Conservation (phyloP, 768 basidiomycete genomes). For the Mycena polygramma region DNA sequence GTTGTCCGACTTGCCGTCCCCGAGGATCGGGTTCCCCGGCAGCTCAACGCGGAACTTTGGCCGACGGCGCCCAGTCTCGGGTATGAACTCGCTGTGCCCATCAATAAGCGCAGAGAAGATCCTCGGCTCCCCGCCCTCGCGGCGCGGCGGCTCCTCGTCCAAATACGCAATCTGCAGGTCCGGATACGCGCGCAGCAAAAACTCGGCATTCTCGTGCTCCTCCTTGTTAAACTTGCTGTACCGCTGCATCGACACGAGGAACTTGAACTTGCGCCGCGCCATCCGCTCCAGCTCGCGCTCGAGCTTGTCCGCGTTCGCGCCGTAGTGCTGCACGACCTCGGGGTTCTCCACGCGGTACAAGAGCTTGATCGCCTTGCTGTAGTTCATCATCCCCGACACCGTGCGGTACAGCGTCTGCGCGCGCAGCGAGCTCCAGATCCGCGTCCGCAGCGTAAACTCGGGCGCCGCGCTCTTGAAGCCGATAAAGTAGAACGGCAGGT, state of each 20-base stretch:
- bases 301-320: conserved; percentile 96
- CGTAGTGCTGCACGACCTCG: conserved; percentile 98
- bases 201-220: conserved; percentile 99
- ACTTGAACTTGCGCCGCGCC: conserved; percentile 99
- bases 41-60: conserved; percentile 99
- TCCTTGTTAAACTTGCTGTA: conserved; percentile 99
- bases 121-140: conserved; percentile 95
- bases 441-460: conserved; percentile 97
- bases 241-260: conserved; percentile 98
- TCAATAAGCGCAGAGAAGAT: conserved; percentile 98
- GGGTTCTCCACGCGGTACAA: conserved; percentile 99
- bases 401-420: conserved; percentile 99
- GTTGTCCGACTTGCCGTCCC: conserved; percentile 99
- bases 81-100: conserved; percentile 95
- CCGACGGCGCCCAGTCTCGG: conserved; percentile 87
- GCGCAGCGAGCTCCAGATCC: conserved; percentile 98
- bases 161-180: conserved; percentile 99
- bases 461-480: conserved; percentile 99
- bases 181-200: conserved; percentile 96
- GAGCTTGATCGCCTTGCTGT: conserved; percentile 98
- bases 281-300: conserved; percentile 98
- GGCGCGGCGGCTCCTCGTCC: conserved; percentile 94
- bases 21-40: conserved; percentile 98
- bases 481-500: conserved; percentile 97
- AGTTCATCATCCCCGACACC: conserved; percentile 99